These are phyloP conservation scores for Acmispon strigosus DNA, from an alignment of 306 rosid species.

Conservation along the genomic window DNA sequence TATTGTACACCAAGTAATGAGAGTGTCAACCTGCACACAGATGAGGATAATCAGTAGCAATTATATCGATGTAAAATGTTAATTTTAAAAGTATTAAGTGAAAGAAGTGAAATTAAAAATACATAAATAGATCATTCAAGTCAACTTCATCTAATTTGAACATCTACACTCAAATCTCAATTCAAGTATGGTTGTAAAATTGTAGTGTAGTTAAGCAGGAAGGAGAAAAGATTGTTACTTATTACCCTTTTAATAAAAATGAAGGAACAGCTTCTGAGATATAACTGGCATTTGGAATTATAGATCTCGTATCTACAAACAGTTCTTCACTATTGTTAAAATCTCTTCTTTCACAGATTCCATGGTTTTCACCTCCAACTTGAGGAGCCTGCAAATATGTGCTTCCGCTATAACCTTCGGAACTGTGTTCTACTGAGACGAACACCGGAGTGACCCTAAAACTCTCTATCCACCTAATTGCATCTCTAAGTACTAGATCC, in stretches of 20 bases:
- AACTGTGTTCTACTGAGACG: conserved; percentile 23
- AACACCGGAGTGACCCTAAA: conserved; percentile 16
- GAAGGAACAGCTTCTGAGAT: conserved; percentile 1
- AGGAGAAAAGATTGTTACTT: conserved; percentile 7
- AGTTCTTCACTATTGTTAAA: conserved; percentile 10
- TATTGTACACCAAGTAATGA: conserved; percentile 44
- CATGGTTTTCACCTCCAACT: conserved; percentile 20
- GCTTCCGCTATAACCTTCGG: conserved; percentile 14
- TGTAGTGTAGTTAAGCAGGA: neutral
- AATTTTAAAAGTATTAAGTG: neutral
- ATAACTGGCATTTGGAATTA: conserved; percentile 6
- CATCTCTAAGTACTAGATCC: conserved; percentile 58
- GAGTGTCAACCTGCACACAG: conserved; percentile 45
- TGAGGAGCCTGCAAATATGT: conserved; percentile 23
- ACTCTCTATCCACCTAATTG: conserved; percentile 18
- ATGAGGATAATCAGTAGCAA: conserved; percentile 15
- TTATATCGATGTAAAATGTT: neutral
- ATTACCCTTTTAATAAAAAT: conserved; percentile 21
- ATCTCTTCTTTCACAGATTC: conserved; percentile 27
- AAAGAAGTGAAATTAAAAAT: neutral
- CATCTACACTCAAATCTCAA: neutral
- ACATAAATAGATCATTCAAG: neutral
- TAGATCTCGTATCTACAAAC: conserved; percentile 13
- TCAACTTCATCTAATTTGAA: neutral
- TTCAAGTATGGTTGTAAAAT: neutral